Conservation (phyloP, 345 rosid species). For the Pelargonium nanum region DNA sequence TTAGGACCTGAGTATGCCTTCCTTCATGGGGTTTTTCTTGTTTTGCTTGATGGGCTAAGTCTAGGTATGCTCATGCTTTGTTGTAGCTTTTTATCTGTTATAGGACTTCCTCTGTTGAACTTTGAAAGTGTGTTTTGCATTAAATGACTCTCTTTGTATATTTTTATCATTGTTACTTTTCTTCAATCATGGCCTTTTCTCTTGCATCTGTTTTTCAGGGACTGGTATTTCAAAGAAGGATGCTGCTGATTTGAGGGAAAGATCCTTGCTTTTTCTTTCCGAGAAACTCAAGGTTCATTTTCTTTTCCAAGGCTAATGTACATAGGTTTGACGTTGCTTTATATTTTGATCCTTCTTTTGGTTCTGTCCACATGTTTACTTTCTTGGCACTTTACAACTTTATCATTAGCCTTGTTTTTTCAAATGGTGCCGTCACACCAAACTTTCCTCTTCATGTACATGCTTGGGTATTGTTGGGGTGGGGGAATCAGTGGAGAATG, state of each 20-base stretch:
- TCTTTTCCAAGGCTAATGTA: background rate
- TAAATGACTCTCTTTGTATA: background rate
- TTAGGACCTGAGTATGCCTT: constrained; percentile 53
- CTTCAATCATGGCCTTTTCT: constrained; percentile 1
- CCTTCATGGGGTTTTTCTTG: constrained; percentile 84
- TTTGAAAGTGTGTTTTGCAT: no score
- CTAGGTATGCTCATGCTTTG: constrained; percentile 51
- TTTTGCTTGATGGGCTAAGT: constrained; percentile 83
- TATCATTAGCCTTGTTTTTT: no score
- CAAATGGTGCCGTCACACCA: no score
- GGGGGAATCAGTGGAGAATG: no score
- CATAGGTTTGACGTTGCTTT: no score
- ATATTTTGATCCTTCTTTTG: no score
- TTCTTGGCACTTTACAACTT: no score
- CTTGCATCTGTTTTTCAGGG: constrained; percentile 30
- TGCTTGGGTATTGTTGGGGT: no score
- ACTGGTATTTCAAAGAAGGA: constrained; percentile 61
- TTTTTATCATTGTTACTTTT: background rate
- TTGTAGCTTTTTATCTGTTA: no score
- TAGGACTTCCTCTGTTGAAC: background rate
- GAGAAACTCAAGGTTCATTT: constrained; percentile 45
- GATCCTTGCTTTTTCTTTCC: constrained; percentile 55
- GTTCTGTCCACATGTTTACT: no score
- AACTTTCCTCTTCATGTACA: no score
- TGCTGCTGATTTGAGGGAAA: constrained; percentile 46